Base-by-base conservation (phyloP, 164 flowering plant genomes). In the Sedum album region DNA sequence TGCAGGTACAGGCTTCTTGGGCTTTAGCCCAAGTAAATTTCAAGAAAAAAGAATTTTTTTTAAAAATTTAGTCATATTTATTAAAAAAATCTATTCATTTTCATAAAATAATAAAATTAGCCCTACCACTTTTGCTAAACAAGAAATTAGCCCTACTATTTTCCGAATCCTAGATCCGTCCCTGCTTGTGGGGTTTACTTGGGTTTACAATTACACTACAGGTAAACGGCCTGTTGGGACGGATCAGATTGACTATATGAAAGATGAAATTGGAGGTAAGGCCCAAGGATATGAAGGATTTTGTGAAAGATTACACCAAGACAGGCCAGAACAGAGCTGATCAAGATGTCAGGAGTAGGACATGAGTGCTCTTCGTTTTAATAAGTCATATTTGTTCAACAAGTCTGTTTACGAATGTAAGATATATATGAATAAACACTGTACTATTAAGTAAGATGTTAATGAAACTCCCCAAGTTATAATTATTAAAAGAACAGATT, bases 201-300 rank as follows among this genome's bases (percentile, higher is more conserved):
- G 67, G 67, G 30, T 33, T 7, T 65, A 65, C 26, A 65, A 21
- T 30, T 65, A 36, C 67, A n/a, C 28, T 30, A 41, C 48, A 8
- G 67, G 67, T 2, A 36, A 65, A 28, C 42, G 48, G 9, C 42
- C 67, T 15, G 46, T 65, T 5, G 67, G 42, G 42, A 7, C 26
- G 67, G 48, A n/a, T 21, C 42, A 65, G 67, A 23, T 65, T 23
- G 67, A 65, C 11, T 33, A 65, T 11, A 25, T 41, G 26, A 65
- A 65, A 31, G 46, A 65, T 21, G 30, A 65, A 35, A 48, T 25
- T 65, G 11, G 26, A 25, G 17, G 67, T 30, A 21, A 65, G 21
- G 48, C 46, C 46, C 9, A 33, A 7, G 67, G 67, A 65, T 42
- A 31, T 36, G 67, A 65, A 65, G 67, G 67, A 65, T 21, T 35